A percentile compares a stretch with the other conserved stretches of the same genome.
Conservation (phyloP, 345 rosid species). For the Euphorbia lathyris region DNA sequence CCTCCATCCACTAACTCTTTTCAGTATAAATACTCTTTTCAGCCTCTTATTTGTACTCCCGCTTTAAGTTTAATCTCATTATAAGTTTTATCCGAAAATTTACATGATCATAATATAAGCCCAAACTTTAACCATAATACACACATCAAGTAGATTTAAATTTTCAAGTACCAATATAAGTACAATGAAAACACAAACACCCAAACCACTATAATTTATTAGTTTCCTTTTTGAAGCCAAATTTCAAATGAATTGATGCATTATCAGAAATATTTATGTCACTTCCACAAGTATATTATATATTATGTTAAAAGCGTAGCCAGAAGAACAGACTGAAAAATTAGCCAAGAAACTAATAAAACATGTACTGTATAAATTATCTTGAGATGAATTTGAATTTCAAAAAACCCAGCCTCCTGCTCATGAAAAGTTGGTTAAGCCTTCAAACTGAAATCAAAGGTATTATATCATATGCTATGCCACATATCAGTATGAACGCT, state of each 20-base stretch:
- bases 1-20: too few relatives aligned
- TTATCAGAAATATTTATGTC: not conserved
- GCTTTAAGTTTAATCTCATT: too few relatives aligned
- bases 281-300: not conserved
- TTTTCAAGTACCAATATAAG: not conserved
- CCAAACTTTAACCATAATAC: too few relatives aligned
- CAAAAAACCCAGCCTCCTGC: not conserved
- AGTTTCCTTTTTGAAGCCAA: not conserved
- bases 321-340: not conserved
- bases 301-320: not conserved
- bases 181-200: not conserved
- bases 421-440: not conserved
- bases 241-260: not conserved
- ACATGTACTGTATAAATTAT: not conserved
- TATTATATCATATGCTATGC: not conserved
- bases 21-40: too few relatives aligned
- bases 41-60: too few relatives aligned
- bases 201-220: not conserved
- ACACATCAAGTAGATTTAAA: not conserved
- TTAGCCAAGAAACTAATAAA: not conserved
- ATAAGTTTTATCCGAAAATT: too few relatives aligned
- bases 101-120: too few relatives aligned
- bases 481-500: not conserved
- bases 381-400: not conserved
- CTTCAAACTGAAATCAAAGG: not conserved